A percentile compares a stretch with the other conserved stretches of the same genome.
These are phyloP conservation scores for Psidium friedrichsthalianum DNA, from an alignment of 345 rosid species.

Conservation along the genomic window DNA sequence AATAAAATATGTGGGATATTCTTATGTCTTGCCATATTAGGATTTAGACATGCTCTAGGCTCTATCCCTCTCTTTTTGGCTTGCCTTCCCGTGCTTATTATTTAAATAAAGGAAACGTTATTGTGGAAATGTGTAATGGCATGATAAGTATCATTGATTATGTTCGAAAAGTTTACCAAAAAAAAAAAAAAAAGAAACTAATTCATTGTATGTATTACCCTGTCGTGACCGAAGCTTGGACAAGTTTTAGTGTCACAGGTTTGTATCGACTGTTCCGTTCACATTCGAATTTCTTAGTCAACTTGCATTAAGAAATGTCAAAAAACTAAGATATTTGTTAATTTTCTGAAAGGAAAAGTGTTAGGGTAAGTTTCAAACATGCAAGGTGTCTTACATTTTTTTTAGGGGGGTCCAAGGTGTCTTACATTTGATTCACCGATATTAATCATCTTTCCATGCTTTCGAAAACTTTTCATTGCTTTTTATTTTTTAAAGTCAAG, in stretches of 20 bases:
- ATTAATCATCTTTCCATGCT: neutral
- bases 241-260: neutral
- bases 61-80: neutral
- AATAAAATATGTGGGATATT: neutral
- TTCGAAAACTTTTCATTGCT: neutral
- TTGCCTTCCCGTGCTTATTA: neutral
- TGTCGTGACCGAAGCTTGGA: neutral
- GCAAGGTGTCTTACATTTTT: neutral
- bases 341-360: neutral
- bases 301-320: neutral
- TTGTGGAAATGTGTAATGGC: neutral
- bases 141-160: neutral
- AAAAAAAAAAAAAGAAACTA: neutral
- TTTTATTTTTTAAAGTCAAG: neutral
- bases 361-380: neutral
- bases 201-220: neutral
- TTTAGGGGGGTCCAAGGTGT: neutral
- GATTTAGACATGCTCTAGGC: neutral
- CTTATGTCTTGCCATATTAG: neutral
- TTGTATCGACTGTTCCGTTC: neutral
- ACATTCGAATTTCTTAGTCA: neutral
- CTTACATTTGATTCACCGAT: neutral
- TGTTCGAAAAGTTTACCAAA: accelerated
- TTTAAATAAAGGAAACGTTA: neutral
- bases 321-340: neutral